phyloP scores from a whole-genome alignment of 1,284 basidiomycete genomes.

The Microbotryum scabiosae region DNA sequence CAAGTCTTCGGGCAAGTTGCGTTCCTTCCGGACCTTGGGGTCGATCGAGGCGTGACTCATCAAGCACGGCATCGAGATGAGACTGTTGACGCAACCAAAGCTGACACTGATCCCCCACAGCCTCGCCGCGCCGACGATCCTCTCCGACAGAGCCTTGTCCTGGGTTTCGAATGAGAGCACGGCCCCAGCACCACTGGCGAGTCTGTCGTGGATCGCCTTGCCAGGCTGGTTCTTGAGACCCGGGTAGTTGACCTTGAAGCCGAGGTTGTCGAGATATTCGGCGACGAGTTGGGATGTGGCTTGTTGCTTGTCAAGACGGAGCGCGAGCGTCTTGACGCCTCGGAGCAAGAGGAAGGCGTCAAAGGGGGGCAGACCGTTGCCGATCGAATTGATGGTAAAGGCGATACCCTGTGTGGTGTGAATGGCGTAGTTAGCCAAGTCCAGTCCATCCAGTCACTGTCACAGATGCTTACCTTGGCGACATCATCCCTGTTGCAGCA shows the following conservation, averaged over 20 bases:
- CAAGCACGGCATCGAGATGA: constrained; percentile 98
- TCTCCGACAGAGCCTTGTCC: constrained; percentile 80
- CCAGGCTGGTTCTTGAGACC: constrained; percentile 77
- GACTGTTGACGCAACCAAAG: constrained; percentile 94
- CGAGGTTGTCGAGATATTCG: constrained; percentile 72
- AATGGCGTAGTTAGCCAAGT: not conserved
- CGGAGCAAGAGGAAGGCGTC: constrained; percentile 93
- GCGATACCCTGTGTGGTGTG: constrained; percentile 57
- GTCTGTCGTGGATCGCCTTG: constrained; percentile 75
- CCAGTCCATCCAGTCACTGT: not conserved
- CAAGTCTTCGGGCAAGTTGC: constrained; percentile 92
- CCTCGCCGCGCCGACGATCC: constrained; percentile 82
- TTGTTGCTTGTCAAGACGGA: constrained; percentile 95
- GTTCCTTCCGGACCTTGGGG: constrained; percentile 78
- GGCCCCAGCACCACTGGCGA: constrained; percentile 82
- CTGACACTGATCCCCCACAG: constrained; percentile 97
- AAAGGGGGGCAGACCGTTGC: constrained; percentile 92
- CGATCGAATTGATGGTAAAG: constrained; percentile 91
- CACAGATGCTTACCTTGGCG: constrained; percentile 54
- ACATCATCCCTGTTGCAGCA: constrained; percentile 86
- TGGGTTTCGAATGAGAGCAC: constrained; percentile 93
- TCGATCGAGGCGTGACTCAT: constrained; percentile 99
- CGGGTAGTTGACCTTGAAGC: constrained; percentile 91
- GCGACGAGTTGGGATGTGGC: constrained; percentile 75
- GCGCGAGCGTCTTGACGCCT: constrained; percentile 91